These are phyloP conservation scores for Fusarium metavorans DNA, from an alignment of 2,329 filamentous ascomycete species.

Conservation along the genomic window DNA sequence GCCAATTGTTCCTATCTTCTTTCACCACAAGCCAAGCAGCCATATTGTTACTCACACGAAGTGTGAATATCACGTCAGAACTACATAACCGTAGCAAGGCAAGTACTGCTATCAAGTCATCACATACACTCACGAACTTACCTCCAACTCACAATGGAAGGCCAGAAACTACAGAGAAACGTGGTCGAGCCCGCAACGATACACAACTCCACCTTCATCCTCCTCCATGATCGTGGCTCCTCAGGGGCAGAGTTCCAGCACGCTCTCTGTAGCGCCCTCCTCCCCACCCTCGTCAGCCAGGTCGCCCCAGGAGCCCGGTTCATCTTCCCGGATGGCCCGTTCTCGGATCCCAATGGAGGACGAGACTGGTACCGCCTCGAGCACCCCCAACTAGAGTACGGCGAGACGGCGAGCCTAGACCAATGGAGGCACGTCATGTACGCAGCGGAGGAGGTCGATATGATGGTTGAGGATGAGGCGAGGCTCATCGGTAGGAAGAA, in stretches of 20 bases:
- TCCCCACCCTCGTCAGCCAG: background rate
- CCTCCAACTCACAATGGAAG: background rate
- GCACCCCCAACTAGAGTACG: background rate
- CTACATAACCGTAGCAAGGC: background rate
- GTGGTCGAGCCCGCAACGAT: background rate
- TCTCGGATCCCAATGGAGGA: background rate
- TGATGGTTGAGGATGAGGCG: conserved; percentile 3
- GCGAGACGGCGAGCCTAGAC: background rate
- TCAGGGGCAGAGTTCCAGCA: background rate
- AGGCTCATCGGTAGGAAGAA: background rate
- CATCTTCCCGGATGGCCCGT: conserved; percentile 8
- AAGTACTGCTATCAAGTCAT: background rate
- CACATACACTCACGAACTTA: background rate
- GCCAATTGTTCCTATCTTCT: background rate
- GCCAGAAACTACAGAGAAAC: background rate
- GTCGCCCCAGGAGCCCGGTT: background rate
- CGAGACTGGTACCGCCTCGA: conserved; percentile 7
- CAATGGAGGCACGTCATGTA: background rate
- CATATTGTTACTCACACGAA: background rate
- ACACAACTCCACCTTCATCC: conserved; percentile 13
- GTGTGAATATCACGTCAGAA: background rate
- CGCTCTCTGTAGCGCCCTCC: background rate
- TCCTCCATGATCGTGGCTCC: conserved; percentile 13
- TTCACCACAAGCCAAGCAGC: background rate
- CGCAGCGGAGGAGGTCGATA: background rate